Conservation (phyloP, 768 basidiomycete genomes). For the Suillus ampliporus region DNA sequence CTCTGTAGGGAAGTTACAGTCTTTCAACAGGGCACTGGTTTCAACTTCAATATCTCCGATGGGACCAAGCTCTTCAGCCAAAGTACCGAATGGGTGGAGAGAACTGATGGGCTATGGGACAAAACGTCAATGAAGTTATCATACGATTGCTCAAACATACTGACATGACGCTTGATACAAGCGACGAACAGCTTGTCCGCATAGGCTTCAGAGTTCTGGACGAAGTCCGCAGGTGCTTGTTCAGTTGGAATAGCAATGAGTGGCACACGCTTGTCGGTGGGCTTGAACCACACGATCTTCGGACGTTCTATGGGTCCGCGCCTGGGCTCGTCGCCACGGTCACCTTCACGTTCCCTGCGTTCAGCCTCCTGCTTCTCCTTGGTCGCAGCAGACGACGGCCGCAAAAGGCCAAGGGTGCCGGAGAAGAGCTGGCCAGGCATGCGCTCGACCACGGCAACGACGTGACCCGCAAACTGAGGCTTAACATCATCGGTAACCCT, state of each 20-base stretch:
- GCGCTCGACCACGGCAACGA: conserved; percentile 99
- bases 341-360: conserved; percentile 95
- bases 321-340: conserved; percentile 83
- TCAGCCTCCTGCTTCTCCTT: conserved; percentile 99
- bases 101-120: conserved; percentile 84
- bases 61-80: conserved; percentile 96
- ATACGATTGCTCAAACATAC: conserved; percentile 35
- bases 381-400: conserved; percentile 95
- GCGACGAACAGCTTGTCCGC: conserved; percentile 93
- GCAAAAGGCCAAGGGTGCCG: conserved; percentile 92
- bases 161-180: conserved; percentile 96
- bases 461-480: conserved; percentile 98
- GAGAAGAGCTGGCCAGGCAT: conserved; percentile 99
- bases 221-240: conserved; percentile 95
- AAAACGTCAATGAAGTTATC: conserved; percentile 23
- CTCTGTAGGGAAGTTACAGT: conserved; percentile 98
- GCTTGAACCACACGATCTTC: conserved; percentile 99
- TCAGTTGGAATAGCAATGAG: conserved; percentile 99
- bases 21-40: conserved; percentile 95
- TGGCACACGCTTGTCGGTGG: conserved; percentile 98
- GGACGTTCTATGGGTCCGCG: conserved; percentile 85
- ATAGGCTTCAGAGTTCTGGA: conserved; percentile 92
- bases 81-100: conserved; percentile 96
- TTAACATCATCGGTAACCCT: conserved; percentile 98
- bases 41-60: conserved; percentile 99